Conservation (phyloP, 1,284 basidiomycete genomes). For the Abortiporus biennis region DNA sequence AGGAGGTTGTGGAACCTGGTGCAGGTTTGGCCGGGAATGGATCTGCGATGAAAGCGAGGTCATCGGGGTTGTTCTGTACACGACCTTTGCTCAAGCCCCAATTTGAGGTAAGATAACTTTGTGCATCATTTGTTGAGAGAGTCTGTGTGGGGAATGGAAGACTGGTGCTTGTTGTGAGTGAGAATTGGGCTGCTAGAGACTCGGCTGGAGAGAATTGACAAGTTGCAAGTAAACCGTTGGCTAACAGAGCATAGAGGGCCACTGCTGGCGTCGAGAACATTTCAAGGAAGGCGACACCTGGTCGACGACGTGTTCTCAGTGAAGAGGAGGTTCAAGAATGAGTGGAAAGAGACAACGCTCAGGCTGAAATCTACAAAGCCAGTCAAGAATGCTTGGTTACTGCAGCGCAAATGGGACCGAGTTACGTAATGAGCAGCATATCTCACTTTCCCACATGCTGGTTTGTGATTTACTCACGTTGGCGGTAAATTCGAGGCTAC, state of each 20-base stretch:
- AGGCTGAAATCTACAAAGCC: too few relatives aligned
- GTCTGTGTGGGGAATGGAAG: slow-evolving; percentile 67
- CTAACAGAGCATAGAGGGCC: not conserved
- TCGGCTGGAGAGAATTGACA: slow-evolving; percentile 22
- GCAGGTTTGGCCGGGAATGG: slow-evolving; percentile 51
- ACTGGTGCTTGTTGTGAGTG: slow-evolving; percentile 53
- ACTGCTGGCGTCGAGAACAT: not conserved
- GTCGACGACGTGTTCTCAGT: too few relatives aligned
- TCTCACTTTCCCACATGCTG: too few relatives aligned
- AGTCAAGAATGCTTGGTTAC: too few relatives aligned
- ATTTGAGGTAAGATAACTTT: slow-evolving; percentile 45
- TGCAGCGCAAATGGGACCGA: too few relatives aligned
- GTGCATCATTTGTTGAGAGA: slow-evolving; percentile 40
- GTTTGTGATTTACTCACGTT: too few relatives aligned
- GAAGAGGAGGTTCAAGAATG: too few relatives aligned
- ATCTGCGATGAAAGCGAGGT: slow-evolving; percentile 59
- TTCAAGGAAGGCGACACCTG: too few relatives aligned
- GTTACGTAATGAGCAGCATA: too few relatives aligned
- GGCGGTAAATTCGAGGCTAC: too few relatives aligned
- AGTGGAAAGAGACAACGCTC: too few relatives aligned
- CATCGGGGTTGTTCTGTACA: slow-evolving; percentile 48
- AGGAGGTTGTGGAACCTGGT: slow-evolving; percentile 23
- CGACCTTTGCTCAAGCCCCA: slow-evolving; percentile 59
- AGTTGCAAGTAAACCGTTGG: slow-evolving; percentile 1
- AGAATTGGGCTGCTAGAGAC: slow-evolving; percentile 45